Evolutionary conservation across 2,329 filamentous ascomycete genomes (phyloP), one percentile per base, ranked within the genome.

Genomic region (Rutstroemia sydowiana): DNA sequence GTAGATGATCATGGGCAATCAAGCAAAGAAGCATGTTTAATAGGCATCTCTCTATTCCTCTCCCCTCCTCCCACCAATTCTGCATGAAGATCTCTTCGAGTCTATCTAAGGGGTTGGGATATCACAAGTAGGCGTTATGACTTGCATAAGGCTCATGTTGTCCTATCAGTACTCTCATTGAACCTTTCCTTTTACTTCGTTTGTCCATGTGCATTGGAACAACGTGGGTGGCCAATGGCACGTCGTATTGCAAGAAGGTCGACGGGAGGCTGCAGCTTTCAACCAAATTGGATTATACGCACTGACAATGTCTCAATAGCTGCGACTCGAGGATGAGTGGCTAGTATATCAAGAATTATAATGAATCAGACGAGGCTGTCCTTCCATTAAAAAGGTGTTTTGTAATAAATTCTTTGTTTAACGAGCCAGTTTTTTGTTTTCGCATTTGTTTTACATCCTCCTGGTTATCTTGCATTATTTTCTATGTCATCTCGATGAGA

Each of bases 191-290:
- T 51, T 53, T 57, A 45, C 55, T 60, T 48, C 61, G 63, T 65
- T 63, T 63, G 61, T 59, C 45, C 41, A 55, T 37, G 34, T 60
- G 54, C 56, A 57, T 59, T 55, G 55, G 48, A 60, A 63, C 52
- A 64, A 61, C 58, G 58, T 65, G 61, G 60, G 61, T 63, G 59
- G 48, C 58, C 52, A 56, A 59, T 55, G 31, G 43, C 46, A 50
- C 54, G 45, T 60, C 45, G 57, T 52, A 51, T 45, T 50, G 57
- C 58, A 59, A 62, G 55, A 53, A 53, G 36, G 43, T 48, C 37
- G 47, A 39, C 61, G 63, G 63, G 37, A 48, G 14, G 36, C 16
- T 59, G 58, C 63, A 64, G 41, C 23, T 57, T 54, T 41, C 55
- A 49, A 45, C 53, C 45, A 55, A 59, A 55, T 51, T 55, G 23